A percentile compares a stretch with the other conserved stretches of the same genome.
Evolutionary conservation across 2,329 filamentous ascomycete genomes (phyloP).

Genomic region (Microsporum ferrugineum): DNA sequence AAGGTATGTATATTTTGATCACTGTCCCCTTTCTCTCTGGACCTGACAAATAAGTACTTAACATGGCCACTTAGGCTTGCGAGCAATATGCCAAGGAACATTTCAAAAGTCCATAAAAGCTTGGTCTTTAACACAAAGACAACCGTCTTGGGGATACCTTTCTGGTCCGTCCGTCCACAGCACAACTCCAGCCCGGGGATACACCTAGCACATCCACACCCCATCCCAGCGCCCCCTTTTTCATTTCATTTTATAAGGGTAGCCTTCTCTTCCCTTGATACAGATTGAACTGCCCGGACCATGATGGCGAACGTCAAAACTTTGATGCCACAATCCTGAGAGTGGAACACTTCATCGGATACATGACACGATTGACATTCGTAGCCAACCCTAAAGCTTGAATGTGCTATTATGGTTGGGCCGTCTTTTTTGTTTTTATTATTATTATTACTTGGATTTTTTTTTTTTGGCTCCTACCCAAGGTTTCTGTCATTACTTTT

Average conservation of each 20-base stretch:
- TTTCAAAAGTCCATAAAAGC: constrained; percentile 44
- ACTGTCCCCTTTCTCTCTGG: neutral
- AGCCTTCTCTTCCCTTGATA: neutral
- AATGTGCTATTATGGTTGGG: neutral
- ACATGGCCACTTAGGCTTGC: constrained; percentile 49
- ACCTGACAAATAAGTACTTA: constrained; percentile 16
- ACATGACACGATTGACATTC: neutral
- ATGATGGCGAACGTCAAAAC: neutral
- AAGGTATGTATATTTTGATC: constrained; percentile 49
- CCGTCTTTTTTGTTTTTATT: neutral
- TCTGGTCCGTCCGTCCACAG: constrained; percentile 1
- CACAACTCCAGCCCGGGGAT: neutral
- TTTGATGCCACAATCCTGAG: neutral
- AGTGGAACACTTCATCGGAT: neutral
- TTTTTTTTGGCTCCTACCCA: neutral
- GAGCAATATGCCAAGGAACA: constrained; percentile 96
- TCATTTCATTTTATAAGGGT: neutral
- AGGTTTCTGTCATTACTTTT: neutral
- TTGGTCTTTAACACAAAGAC: neutral
- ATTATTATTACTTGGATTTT: neutral
- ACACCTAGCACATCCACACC: neutral
- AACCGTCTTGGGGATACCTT: constrained; percentile 1
- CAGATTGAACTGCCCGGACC: neutral
- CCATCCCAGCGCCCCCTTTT: neutral
- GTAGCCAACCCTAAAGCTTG: neutral